phyloP scores from a whole-genome alignment of 495 filamentous ascomycete genomes.

The Penicillium nucicola region DNA sequence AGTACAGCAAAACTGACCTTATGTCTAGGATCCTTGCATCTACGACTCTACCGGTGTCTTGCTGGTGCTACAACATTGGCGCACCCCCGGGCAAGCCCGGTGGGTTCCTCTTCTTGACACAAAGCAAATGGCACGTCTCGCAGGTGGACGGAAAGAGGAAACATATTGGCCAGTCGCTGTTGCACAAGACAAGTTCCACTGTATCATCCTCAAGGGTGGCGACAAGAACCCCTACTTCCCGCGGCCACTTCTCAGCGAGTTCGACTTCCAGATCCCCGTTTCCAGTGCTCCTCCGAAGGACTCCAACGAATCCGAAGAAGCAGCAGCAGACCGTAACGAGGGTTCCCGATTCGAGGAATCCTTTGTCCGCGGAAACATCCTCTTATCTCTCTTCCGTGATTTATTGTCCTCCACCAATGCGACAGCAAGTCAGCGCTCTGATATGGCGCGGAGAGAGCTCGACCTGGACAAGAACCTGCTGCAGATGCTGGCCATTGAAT shows the following conservation, averaged over 20 bases:
- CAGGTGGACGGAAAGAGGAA: conserved; percentile 80
- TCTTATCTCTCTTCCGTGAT: conserved; percentile 69
- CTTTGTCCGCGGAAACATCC: conserved; percentile 71
- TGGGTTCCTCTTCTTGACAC: conserved; percentile 95
- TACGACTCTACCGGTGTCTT: conserved; percentile 89
- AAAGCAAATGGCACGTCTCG: conserved; percentile 72
- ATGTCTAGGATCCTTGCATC: conserved; percentile 75
- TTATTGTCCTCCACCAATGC: conserved; percentile 58
- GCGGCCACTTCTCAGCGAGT: conserved; percentile 85
- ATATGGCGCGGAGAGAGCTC: conserved; percentile 65
- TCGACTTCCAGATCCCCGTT: conserved; percentile 85
- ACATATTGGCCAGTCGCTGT: conserved; percentile 95
- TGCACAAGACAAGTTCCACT: conserved; percentile 89
- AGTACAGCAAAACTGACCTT: conserved; percentile 15
- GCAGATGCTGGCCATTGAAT: conserved; percentile 87
- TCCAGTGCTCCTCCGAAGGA: conserved; percentile 46
- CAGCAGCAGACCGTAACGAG: conserved; percentile 33
- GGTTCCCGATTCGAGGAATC: conserved; percentile 63
- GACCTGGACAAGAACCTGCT: conserved; percentile 85
- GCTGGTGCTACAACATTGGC: conserved; percentile 87
- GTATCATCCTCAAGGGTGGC: conserved; percentile 95
- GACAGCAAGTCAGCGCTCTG: conserved; percentile 59
- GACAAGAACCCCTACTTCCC: conserved; percentile 96
- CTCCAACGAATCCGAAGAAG: conserved; percentile 36
- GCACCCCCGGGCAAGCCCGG: conserved; percentile 73